Evolutionary conservation across 1,284 basidiomycete genomes (phyloP).

Genomic region (Ceratobasidium sp.): DNA sequence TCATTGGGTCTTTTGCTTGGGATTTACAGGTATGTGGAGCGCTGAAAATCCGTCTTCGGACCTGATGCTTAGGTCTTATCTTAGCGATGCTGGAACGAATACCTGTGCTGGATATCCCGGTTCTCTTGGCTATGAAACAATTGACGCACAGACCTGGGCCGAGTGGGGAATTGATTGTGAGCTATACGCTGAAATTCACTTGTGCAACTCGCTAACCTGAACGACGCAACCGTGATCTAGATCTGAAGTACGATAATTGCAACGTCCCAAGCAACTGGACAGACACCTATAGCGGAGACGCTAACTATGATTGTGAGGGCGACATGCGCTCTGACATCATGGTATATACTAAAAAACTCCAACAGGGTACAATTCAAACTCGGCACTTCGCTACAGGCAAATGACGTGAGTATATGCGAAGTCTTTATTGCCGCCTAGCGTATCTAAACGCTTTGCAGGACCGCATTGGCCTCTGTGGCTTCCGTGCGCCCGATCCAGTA

Average conservation of each 20-base stretch:
- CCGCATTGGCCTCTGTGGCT: conserved; percentile 31
- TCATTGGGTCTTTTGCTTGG: conserved; percentile 67
- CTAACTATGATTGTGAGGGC: conserved; percentile 55
- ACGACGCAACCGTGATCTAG: conserved; percentile 51
- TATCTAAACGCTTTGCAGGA: conserved; percentile 15
- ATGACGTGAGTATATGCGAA: conserved; percentile 62
- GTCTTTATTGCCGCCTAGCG: neutral
- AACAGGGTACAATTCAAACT: conserved; percentile 66
- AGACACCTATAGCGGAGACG: conserved; percentile 59
- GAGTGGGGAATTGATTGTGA: conserved; percentile 69
- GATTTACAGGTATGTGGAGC: conserved; percentile 62
- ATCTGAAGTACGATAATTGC: conserved; percentile 73
- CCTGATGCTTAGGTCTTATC: neutral
- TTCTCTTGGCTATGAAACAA: conserved; percentile 64
- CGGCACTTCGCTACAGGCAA: conserved; percentile 67
- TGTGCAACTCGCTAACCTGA: neutral
- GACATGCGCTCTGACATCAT: neutral
- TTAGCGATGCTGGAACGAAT: conserved; percentile 67
- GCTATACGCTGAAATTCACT: conserved; percentile 39
- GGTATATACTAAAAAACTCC: neutral
- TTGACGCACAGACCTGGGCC: conserved; percentile 67
- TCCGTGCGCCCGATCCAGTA: conserved; percentile 62
- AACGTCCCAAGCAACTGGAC: conserved; percentile 68
- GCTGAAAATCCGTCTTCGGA: neutral
- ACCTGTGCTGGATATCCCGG: conserved; percentile 69